Percentiles rank a stretch among this genome's conserved stretches.
phyloP scores from a whole-genome alignment of 2,329 filamentous ascomycete species.

The Annulohypoxylon truncatum region DNA sequence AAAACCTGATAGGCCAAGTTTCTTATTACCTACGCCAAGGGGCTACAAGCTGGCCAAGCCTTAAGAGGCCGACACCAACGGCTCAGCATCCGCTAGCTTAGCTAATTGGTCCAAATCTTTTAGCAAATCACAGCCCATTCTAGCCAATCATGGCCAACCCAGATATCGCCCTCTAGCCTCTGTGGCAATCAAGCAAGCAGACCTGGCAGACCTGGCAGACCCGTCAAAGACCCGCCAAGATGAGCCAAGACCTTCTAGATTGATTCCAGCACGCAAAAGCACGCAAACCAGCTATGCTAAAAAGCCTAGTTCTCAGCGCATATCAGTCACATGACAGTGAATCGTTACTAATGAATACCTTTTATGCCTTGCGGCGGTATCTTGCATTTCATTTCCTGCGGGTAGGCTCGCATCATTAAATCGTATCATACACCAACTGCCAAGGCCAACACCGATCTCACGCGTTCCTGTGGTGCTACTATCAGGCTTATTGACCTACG shows the following conservation, averaged over 20 bases:
- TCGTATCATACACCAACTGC: neutral
- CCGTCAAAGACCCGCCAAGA: neutral
- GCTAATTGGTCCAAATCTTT: slow-evolving; percentile 23
- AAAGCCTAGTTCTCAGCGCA: neutral
- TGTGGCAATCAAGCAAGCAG: slow-evolving; percentile 14
- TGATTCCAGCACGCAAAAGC: slow-evolving; percentile 35
- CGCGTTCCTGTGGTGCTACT: neutral
- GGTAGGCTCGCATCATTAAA: neutral
- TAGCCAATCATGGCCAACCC: slow-evolving; percentile 28
- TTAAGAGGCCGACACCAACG: slow-evolving; percentile 19
- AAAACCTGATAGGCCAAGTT: slow-evolving; percentile 24
- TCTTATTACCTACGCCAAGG: slow-evolving; percentile 34
- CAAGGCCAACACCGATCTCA: neutral
- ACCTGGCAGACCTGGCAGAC: neutral
- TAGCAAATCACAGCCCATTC: slow-evolving; percentile 11
- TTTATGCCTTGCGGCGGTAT: neutral
- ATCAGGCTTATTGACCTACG: neutral
- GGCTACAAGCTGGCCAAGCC: slow-evolving; percentile 15
- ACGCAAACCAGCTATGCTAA: slow-evolving; percentile 2
- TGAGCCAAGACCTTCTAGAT: slow-evolving; percentile 35
- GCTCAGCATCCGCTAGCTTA: neutral
- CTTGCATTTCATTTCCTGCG: neutral
- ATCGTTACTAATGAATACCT: neutral
- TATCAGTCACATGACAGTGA: slow-evolving; percentile 18
- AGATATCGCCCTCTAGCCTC: slow-evolving; percentile 28